A percentile compares a stretch with the other conserved stretches of the same genome.
These are phyloP conservation scores for Malus asiatica DNA, from an alignment of 306 rosid genomes.

Conservation along the genomic window DNA sequence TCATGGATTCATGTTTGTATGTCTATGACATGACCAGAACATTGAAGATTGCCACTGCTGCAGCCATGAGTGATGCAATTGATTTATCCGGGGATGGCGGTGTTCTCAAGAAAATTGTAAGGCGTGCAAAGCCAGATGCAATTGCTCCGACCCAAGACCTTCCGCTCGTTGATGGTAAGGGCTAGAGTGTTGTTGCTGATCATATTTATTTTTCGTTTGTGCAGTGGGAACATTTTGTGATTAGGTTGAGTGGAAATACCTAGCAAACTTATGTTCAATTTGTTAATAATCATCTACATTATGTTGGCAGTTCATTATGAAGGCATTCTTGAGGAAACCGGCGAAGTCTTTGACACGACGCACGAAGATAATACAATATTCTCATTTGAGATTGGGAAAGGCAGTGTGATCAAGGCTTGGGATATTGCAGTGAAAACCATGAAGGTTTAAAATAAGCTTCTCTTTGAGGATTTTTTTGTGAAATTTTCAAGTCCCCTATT, in stretches of 20 bases:
- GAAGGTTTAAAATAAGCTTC: conserved; percentile 57
- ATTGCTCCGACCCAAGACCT: conserved; percentile 68
- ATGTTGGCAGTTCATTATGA: conserved; percentile 73
- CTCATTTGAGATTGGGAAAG: conserved; percentile 94
- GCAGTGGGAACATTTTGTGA: background rate
- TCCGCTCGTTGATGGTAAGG: conserved; percentile 87
- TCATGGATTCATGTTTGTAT: background rate
- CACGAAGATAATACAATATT: conserved; percentile 83
- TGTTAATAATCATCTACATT: background rate
- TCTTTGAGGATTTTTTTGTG: background rate
- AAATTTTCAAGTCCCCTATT: background rate
- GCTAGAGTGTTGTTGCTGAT: background rate
- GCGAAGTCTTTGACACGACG: conserved; percentile 86
- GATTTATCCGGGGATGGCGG: conserved; percentile 94
- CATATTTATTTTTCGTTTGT: background rate
- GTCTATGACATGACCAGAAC: conserved; percentile 9
- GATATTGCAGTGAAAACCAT: conserved; percentile 83
- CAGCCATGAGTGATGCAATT: conserved; percentile 63
- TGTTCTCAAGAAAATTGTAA: conserved; percentile 62
- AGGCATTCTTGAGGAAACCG: conserved; percentile 72
- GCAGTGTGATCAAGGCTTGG: conserved; percentile 90
- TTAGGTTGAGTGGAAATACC: background rate
- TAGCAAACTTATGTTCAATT: background rate
- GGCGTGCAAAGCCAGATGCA: conserved; percentile 73
- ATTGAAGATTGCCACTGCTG: conserved; percentile 24